phyloP scores from a whole-genome alignment of 192 early-diverging fungal species.

The Jimgerdemannia lactiflua region DNA sequence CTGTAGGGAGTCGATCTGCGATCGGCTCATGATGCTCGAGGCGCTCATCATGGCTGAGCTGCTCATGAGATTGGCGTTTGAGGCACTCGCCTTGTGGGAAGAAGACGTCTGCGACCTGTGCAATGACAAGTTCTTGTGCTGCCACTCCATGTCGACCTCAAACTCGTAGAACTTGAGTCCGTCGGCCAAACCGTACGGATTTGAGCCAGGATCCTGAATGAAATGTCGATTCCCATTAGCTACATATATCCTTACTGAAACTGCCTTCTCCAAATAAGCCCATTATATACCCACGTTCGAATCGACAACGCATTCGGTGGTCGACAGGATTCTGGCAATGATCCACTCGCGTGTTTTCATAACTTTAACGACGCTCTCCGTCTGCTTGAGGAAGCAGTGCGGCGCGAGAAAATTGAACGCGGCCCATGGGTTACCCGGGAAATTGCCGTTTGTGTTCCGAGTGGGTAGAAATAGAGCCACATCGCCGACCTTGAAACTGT shows the following conservation, averaged over 20 bases:
- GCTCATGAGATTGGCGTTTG: neutral
- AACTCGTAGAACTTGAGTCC: constrained; percentile 51
- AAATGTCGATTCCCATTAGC: neutral
- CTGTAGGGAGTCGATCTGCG: neutral
- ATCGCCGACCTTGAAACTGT: constrained; percentile 54
- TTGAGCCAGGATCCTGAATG: constrained; percentile 18
- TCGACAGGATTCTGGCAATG: constrained; percentile 45
- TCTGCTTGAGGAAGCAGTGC: constrained; percentile 48
- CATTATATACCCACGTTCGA: constrained; percentile 12
- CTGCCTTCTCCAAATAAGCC: neutral
- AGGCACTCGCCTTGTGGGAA: neutral
- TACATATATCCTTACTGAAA: neutral
- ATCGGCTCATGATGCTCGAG: neutral
- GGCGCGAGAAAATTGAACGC: constrained; percentile 57
- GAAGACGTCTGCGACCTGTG: neutral
- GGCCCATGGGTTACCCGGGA: constrained; percentile 52
- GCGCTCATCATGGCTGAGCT: neutral
- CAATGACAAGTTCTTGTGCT: constrained; percentile 11
- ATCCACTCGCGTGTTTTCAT: constrained; percentile 45
- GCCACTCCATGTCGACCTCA: constrained; percentile 42
- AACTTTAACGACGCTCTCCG: constrained; percentile 28
- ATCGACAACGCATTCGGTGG: constrained; percentile 44
- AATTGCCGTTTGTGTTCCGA: constrained; percentile 24
- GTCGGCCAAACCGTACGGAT: constrained; percentile 49
- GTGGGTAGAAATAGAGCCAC: constrained; percentile 55